Evolutionary conservation across 306 rosid species (phyloP), one percentile per base, ranked within the genome.

Genomic region (Quercus alba): DNA sequence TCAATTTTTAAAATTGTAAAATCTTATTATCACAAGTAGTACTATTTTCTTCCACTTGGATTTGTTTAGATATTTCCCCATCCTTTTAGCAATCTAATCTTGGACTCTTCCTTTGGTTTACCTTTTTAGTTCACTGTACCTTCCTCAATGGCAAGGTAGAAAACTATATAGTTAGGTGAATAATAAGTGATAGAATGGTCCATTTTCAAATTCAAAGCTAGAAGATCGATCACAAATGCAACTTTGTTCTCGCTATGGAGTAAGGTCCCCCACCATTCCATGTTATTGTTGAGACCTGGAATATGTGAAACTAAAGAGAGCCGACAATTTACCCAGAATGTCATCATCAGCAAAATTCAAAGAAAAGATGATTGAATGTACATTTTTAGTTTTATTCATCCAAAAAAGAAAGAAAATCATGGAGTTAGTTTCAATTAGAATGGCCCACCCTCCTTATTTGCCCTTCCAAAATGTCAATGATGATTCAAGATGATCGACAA

Each of bases 381-480:
- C 25, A 58, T 58, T 11, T 23, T 58, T 58, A 21, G 15, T 49
- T 58, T 58, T 58, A 58, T 58, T 58, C 64, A 58, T 11, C 64
- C 41, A 14, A 64, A 64, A 30, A 33, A 7, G 26, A 31, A 41
- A 41, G 46, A 41, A 41, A 67, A 56, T 12, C 56, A 12, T 56
- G 61, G 77, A 19, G 69, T 75, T 56, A 68, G 41, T 63, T 31
- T 81, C 33, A 13, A 44, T 10, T 58, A 15, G 11, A 4, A 35
- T 58, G 85, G 74, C 76, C 81, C 84, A 68, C 74, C 69, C 74
- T 25, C 56, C 58, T 13, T 74, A 15, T 4, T 10, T 35, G n/a
- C 13, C 41, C 74, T 78, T 72, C 71, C 75, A 57, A 84, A 84
- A 70, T 56, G 56, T 54, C 23, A 79, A 85, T 79, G 75, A 84